Percentiles rank a stretch among this genome's conserved stretches.
Evolutionary conservation across 108 stramenopile genomes (phyloP).

Genomic region (Pseudonitzschia delicatissima): DNA sequence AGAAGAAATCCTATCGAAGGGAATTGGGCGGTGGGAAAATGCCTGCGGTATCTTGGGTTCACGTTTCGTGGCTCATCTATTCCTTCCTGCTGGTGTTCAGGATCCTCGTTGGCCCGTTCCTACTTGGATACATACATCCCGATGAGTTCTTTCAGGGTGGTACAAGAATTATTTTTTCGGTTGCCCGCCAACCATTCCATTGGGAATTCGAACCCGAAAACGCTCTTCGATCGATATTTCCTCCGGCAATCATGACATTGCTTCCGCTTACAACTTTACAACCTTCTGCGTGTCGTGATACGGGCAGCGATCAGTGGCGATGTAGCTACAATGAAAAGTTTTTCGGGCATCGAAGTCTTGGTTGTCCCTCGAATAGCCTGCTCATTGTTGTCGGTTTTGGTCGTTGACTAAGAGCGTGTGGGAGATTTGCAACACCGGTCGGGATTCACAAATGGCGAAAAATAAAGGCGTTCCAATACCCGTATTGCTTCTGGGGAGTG

Average conservation of each 20-base stretch:
- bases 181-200: constrained; percentile 43
- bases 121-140: constrained; percentile 75
- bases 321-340: constrained; percentile 19
- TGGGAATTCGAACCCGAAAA: constrained; percentile 77
- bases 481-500: constrained; percentile 57
- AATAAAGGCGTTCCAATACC: constrained; percentile 28
- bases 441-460: background rate
- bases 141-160: constrained; percentile 88
- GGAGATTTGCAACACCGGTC: constrained; percentile 9
- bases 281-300: background rate
- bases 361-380: constrained; percentile 66
- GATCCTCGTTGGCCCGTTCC: constrained; percentile 31
- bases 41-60: background rate
- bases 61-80: constrained; percentile 31
- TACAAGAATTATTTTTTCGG: constrained; percentile 47
- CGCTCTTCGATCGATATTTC: constrained; percentile 75
- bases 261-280: constrained; percentile 54
- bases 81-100: constrained; percentile 19
- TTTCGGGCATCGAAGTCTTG: constrained; percentile 60
- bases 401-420: constrained; percentile 60
- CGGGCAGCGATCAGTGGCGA: background rate
- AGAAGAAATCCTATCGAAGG: too few relatives aligned
- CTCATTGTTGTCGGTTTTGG: constrained; percentile 52
- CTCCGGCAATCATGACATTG: constrained; percentile 66
- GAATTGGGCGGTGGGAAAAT: too few relatives aligned